A percentile compares a stretch with the other conserved stretches of the same genome.
Conservation (phyloP, 495 filamentous ascomycete species). For the Haplographium delicatum region DNA sequence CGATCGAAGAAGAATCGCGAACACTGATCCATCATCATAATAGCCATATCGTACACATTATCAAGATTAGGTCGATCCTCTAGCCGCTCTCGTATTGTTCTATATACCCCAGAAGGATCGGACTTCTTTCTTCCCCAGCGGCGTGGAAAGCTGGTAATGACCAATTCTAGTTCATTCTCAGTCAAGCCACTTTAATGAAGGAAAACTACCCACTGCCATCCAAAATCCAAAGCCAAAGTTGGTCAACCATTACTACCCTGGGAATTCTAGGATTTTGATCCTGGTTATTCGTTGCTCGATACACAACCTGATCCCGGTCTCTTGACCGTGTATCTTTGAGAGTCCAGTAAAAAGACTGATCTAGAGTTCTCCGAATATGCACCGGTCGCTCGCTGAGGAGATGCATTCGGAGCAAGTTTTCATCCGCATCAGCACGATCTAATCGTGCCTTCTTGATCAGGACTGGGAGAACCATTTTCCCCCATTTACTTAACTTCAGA, state of each 20-base stretch:
- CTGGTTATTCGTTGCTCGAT: conserved; percentile 37
- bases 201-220: conserved; percentile 37
- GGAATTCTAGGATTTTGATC: conserved; percentile 20
- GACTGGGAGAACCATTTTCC: too few relatives aligned
- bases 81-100: conserved; percentile 43
- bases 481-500: too few relatives aligned
- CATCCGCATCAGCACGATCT: conserved; percentile 39
- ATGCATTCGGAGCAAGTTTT: conserved; percentile 54
- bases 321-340: conserved; percentile 53
- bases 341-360: conserved; percentile 63
- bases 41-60: conserved; percentile 61
- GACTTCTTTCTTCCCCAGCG: conserved; percentile 64
- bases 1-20: conserved; percentile 58
- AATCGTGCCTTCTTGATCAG: not conserved
- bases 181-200: not conserved
- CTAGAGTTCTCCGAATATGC: conserved; percentile 63
- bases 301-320: conserved; percentile 66
- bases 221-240: conserved; percentile 71
- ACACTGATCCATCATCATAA: conserved; percentile 61
- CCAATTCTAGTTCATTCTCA: conserved; percentile 33
- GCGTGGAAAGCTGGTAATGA: conserved; percentile 65
- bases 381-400: conserved; percentile 50
- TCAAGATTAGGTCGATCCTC: conserved; percentile 40
- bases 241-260: conserved; percentile 70
- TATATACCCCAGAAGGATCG: conserved; percentile 58